phyloP scores from a whole-genome alignment of 2,329 filamentous ascomycete species.

The Colletotrichum sansevieriae region DNA sequence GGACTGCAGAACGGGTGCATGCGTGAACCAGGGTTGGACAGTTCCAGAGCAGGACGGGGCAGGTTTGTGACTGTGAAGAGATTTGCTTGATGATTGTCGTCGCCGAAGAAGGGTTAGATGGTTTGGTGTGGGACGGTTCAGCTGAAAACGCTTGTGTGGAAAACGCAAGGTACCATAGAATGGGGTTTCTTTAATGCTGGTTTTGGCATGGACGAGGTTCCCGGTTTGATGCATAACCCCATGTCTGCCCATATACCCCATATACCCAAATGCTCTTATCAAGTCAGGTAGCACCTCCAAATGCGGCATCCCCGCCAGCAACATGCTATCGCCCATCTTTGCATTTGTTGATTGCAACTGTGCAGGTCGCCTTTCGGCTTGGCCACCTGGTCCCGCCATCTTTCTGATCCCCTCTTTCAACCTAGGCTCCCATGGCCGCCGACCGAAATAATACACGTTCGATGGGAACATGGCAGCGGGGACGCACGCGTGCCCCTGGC shows the following conservation, averaged over 20 bases:
- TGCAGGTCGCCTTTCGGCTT: background rate
- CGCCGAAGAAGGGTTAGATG: background rate
- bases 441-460: background rate
- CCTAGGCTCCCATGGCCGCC: background rate
- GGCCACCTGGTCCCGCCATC: background rate
- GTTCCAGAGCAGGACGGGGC: background rate
- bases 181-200: background rate
- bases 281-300: constrained; percentile 5
- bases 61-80: background rate
- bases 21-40: constrained; percentile 19
- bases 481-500: constrained; percentile 5
- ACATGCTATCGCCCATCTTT: background rate
- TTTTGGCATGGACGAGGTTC: background rate
- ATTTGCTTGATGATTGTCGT: constrained; percentile 11
- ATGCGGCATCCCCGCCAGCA: constrained; percentile 7
- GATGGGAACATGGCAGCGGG: background rate
- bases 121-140: background rate
- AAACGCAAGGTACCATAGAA: background rate
- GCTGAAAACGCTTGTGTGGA: background rate
- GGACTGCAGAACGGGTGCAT: constrained; percentile 17
- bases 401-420: background rate
- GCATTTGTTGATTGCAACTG: background rate
- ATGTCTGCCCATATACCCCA: no score
- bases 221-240: background rate
- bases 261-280: no score